phyloP scores from a whole-genome alignment of 176 grass and related monocot genomes.

The Juncus inflexus region DNA sequence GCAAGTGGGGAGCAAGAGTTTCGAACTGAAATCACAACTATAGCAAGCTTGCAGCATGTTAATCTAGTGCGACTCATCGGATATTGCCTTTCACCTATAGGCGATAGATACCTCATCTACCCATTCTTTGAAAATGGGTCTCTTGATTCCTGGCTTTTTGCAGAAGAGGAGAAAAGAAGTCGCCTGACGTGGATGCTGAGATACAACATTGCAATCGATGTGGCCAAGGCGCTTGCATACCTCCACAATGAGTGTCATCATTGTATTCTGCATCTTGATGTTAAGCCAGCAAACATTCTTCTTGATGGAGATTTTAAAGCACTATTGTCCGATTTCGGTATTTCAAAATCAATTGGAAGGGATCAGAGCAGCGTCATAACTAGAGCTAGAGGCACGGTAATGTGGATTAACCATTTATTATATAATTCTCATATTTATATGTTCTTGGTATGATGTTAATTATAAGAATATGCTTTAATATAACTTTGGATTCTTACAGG shows the following conservation, averaged over 20 bases:
- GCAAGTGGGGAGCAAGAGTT: conserved; percentile 36
- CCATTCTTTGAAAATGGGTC: conserved; percentile 50
- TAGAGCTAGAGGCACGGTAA: conserved; percentile 34
- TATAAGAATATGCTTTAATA: neutral
- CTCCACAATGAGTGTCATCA: conserved; percentile 48
- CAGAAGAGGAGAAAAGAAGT: conserved; percentile 7
- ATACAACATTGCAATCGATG: conserved; percentile 31
- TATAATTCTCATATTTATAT: neutral
- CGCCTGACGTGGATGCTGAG: conserved; percentile 40
- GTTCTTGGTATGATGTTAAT: neutral
- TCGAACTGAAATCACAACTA: conserved; percentile 34
- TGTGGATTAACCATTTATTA: neutral
- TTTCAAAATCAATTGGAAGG: conserved; percentile 45
- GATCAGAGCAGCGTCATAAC: conserved; percentile 51
- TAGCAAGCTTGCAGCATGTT: conserved; percentile 46
- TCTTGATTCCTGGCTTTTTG: conserved; percentile 49
- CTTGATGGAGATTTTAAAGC: conserved; percentile 45
- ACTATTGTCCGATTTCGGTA: conserved; percentile 55
- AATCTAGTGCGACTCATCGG: conserved; percentile 50
- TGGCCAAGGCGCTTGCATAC: conserved; percentile 54
- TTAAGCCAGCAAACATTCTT: conserved; percentile 71
- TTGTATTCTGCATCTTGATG: conserved; percentile 54
- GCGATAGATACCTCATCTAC: conserved; percentile 44
- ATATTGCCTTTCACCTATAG: conserved; percentile 28
- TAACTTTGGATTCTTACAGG: neutral